Base-by-base conservation (phyloP, 2,329 filamentous ascomycete species). In the Ophiostoma ulmi region DNA sequence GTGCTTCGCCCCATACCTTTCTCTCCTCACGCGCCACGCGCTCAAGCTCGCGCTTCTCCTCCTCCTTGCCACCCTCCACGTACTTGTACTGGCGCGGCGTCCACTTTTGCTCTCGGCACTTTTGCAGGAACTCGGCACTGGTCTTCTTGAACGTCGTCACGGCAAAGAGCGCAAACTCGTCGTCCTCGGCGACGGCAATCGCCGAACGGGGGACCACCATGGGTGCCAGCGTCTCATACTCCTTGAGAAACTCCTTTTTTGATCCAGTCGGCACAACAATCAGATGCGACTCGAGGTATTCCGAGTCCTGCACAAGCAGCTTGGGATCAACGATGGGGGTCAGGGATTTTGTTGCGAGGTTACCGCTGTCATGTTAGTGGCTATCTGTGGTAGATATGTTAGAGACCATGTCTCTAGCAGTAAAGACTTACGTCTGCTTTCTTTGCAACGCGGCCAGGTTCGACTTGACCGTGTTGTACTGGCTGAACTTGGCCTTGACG, bases 191-290 rank as follows among this genome's bases (percentile, higher is more conserved):
- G 66, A 98, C 85, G 76, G 96, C 85, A 44, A 87, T 81, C 1
- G 93, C 90, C 13, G 93, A 97, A 67, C 95, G 91, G 11, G 95
- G 95, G 1, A 99, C 94, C 1, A 98, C 93, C 92, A 97, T 97
- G 17, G 91, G 90, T 0, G 91, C 83, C 70, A 98, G 80, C 0
- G 92, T 94, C 81, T 99, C 95, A 81, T 99, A 99, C 74, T 85
- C 88, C 78, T 90, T 90, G 74, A 96, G 82, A 77, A 97, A 99
- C 55, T 98, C 94, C 79, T 96, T 97, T 76, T 91, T 89, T 71
- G 87, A 84, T 75, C 88, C 89, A 67, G 86, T 88, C 2, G 95
- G 95, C 10, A 99, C 92, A 26, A 92, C 95, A 75, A 99, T 86
- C 39, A 99, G 88, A 79, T 97, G 94, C 39, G 95, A 97, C 82